Evolutionary conservation across 192 early-diverging fungal species (phyloP).

Genomic region (Coemansia sp.): DNA sequence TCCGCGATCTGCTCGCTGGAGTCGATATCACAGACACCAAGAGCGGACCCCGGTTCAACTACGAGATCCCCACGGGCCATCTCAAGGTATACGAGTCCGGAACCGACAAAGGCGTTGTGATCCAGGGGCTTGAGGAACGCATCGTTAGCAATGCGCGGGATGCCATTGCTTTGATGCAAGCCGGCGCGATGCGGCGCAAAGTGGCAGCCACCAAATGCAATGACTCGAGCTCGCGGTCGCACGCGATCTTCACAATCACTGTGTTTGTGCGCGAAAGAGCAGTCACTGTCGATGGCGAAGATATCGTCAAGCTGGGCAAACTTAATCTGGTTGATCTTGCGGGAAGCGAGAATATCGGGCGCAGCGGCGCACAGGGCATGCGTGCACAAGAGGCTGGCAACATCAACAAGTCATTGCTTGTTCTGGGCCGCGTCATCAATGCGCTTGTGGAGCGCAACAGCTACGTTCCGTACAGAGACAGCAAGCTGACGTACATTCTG

Average conservation of each 20-base stretch:
- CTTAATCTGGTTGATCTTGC: slow-evolving; percentile 96
- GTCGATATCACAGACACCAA: slow-evolving; percentile 37
- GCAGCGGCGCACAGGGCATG: slow-evolving; percentile 82
- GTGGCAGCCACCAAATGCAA: slow-evolving; percentile 89
- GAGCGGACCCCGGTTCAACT: background rate
- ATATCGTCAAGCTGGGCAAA: slow-evolving; percentile 90
- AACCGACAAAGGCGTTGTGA: slow-evolving; percentile 68
- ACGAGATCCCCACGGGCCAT: slow-evolving; percentile 10
- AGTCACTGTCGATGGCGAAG: slow-evolving; percentile 72
- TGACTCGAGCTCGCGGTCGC: slow-evolving; percentile 90
- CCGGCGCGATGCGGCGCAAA: slow-evolving; percentile 72
- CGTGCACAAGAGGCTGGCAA: slow-evolving; percentile 86
- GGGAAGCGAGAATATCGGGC: slow-evolving; percentile 90
- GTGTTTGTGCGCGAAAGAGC: slow-evolving; percentile 81
- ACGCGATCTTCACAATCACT: slow-evolving; percentile 90
- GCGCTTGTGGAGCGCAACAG: slow-evolving; percentile 60
- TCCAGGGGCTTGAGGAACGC: slow-evolving; percentile 85
- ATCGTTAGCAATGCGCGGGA: slow-evolving; percentile 71
- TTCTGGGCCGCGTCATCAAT: slow-evolving; percentile 74
- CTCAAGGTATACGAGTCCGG: slow-evolving; percentile 76
- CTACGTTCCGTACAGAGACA: slow-evolving; percentile 79
- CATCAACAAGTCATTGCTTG: slow-evolving; percentile 84
- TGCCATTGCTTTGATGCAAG: slow-evolving; percentile 73
- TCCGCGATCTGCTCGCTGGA: slow-evolving; percentile 82
- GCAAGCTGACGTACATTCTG: slow-evolving; percentile 87